Conservation (phyloP, 768 basidiomycete species). For the Pholiota molesta region DNA sequence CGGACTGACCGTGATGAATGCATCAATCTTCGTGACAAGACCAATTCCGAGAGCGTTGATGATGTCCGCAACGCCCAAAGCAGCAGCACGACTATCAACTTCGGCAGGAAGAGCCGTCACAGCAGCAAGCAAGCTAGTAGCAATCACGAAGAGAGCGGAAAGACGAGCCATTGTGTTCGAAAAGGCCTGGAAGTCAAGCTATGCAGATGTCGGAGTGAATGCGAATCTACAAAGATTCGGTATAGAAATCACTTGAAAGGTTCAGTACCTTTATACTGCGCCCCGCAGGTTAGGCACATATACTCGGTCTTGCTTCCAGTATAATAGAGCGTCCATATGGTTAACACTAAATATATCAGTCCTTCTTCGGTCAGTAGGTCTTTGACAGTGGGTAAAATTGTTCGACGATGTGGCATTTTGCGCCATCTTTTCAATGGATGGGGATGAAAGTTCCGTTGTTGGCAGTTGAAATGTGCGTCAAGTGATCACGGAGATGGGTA, state of each 20-base stretch:
- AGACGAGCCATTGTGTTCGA: slow-evolving; percentile 13
- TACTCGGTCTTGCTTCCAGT: neutral
- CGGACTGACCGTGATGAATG: slow-evolving; percentile 38
- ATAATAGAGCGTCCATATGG: neutral
- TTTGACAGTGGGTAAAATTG: neutral
- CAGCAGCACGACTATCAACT: slow-evolving; percentile 10
- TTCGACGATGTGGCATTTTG: neutral
- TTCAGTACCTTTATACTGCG: neutral
- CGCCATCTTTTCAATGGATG: neutral
- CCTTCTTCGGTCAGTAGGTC: neutral
- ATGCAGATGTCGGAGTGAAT: neutral
- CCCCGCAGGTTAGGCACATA: too few relatives aligned
- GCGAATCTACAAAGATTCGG: neutral
- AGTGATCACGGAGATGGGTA: neutral
- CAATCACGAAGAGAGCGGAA: slow-evolving; percentile 4
- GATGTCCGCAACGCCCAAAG: slow-evolving; percentile 27
- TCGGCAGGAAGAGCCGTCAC: slow-evolving; percentile 4
- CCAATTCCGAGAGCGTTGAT: slow-evolving; percentile 43
- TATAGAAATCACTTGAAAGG: neutral
- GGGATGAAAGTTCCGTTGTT: neutral
- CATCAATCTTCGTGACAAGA: slow-evolving; percentile 42
- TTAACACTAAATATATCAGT: neutral
- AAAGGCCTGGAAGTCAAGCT: neutral
- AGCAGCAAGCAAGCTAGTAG: slow-evolving; percentile 3
- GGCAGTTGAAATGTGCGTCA: neutral